Conservation (phyloP, 2,329 filamentous ascomycete genomes). For the Bipolaris victoriae region DNA sequence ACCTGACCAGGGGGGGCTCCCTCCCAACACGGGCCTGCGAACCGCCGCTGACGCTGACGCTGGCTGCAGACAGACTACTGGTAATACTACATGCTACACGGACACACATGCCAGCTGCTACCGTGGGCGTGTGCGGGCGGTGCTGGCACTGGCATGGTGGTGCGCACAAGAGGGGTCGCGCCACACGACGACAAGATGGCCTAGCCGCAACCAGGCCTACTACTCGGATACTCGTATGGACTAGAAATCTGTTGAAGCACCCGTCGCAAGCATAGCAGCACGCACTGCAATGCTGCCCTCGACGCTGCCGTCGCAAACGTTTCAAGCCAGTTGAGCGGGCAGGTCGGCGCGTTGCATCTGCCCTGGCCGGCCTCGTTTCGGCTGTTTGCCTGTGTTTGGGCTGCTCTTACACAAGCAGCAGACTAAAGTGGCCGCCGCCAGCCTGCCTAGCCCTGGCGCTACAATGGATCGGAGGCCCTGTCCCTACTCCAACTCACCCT, state of each 20-base stretch:
- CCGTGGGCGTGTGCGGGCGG: too few relatives aligned
- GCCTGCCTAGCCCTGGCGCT: background rate
- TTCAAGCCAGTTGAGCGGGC: constrained; percentile 24
- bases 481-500: too few relatives aligned
- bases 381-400: constrained; percentile 35
- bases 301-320: background rate
- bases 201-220: too few relatives aligned
- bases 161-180: background rate
- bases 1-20: too few relatives aligned
- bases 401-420: constrained; percentile 29
- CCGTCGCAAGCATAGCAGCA: too few relatives aligned
- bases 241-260: too few relatives aligned
- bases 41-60: constrained; percentile 14
- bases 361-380: constrained; percentile 31
- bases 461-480: too few relatives aligned
- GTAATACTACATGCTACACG: too few relatives aligned
- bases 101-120: too few relatives aligned
- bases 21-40: background rate
- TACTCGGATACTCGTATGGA: too few relatives aligned
- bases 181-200: background rate
- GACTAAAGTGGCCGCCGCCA: constrained; percentile 24
- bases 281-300: background rate
- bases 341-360: constrained; percentile 39
- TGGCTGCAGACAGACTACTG: background rate
- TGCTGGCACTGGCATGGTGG: background rate